Percentiles rank a stretch among this genome's conserved stretches.
These are phyloP conservation scores for Collybia sp. DNA, from an alignment of 768 basidiomycete genomes.

Conservation along the genomic window DNA sequence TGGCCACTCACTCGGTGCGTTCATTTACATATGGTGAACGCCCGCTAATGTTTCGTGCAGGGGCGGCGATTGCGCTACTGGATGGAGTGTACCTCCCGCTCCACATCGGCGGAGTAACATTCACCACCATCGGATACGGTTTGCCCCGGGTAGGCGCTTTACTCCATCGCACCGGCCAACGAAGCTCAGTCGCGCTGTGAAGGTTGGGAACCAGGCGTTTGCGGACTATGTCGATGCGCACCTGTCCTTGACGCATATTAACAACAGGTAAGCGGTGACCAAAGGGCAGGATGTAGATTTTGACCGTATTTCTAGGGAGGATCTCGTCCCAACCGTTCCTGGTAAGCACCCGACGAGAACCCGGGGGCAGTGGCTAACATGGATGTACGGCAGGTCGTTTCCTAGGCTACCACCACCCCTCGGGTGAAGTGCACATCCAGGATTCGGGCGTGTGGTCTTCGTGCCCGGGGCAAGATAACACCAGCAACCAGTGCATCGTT, in stretches of 20 bases:
- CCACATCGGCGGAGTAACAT: slow-evolving; percentile 35
- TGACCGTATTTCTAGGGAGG: slow-evolving; percentile 21
- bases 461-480: slow-evolving; percentile 34
- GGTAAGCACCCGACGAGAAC: slow-evolving; percentile 14
- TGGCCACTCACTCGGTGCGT: slow-evolving; percentile 39
- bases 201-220: slow-evolving; percentile 59
- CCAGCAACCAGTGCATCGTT: slow-evolving; percentile 38
- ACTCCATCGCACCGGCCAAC: neutral
- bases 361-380: too few relatives aligned
- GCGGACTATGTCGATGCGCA: slow-evolving; percentile 56
- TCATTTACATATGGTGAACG: neutral
- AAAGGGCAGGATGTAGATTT: neutral
- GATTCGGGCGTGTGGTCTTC: slow-evolving; percentile 44
- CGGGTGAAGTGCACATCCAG: slow-evolving; percentile 48
- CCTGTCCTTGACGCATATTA: slow-evolving; percentile 49
- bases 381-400: slow-evolving; percentile 18
- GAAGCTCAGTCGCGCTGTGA: neutral
- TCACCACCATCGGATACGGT: slow-evolving; percentile 34
- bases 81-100: slow-evolving; percentile 52
- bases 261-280: slow-evolving; percentile 39
- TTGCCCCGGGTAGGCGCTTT: slow-evolving; percentile 35
- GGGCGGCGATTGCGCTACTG: slow-evolving; percentile 51
- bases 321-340: slow-evolving; percentile 35
- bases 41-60: slow-evolving; percentile 13
- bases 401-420: slow-evolving; percentile 37